Base-by-base conservation (phyloP, 768 basidiomycete species). In the Gloeostereum incarnatum region DNA sequence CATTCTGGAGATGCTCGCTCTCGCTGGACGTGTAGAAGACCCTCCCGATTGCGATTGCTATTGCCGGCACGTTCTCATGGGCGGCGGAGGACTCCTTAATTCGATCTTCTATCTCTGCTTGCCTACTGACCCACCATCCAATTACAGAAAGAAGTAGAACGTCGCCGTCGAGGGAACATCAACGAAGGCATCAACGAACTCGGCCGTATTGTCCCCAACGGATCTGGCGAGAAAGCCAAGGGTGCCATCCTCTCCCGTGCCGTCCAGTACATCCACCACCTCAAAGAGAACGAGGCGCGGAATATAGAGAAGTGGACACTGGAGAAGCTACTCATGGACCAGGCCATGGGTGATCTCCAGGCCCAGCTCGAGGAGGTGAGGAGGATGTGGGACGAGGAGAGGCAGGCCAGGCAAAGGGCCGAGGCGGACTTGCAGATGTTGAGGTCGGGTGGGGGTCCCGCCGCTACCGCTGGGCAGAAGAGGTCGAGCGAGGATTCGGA, bases 151-250 rank as follows among this genome's bases (percentile, higher is more conserved):
- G 92, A 97, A 63, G 92, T 98, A 9, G 94, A 99, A 58, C 84
- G 94, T 38, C 78, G 90, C 25, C 81, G 94, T 38, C 72, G 94
- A 33, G 92, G 92, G 13, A 91, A 91, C 48, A 97, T 99, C 62
- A 96, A 94, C 60, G 86, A 93, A 45, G 93, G 93, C 0, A 96
- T 99, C 63, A 90, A 86, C 52, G 84, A 87, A 49, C 79, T 98
- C 11, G 83, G 85, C 0, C 75, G 81, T 0, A 86, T 93, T 48
- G 81, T 97, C 7, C 93, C 93, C 3, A 85, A 81, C 47, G 85
- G 81, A 19, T 79, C 83, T 0, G 86, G 87, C 21, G 87, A 90
- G 56, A 87, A 85, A 50, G 81, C 84, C 38, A 96, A 98, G 53
- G 88, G 90, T 14, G 84, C 85, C 3, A 84, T 97, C 45, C 78